These are phyloP conservation scores for Teratosphaeria destructans DNA, from an alignment of 2,329 filamentous ascomycete genomes.

Conservation along the genomic window DNA sequence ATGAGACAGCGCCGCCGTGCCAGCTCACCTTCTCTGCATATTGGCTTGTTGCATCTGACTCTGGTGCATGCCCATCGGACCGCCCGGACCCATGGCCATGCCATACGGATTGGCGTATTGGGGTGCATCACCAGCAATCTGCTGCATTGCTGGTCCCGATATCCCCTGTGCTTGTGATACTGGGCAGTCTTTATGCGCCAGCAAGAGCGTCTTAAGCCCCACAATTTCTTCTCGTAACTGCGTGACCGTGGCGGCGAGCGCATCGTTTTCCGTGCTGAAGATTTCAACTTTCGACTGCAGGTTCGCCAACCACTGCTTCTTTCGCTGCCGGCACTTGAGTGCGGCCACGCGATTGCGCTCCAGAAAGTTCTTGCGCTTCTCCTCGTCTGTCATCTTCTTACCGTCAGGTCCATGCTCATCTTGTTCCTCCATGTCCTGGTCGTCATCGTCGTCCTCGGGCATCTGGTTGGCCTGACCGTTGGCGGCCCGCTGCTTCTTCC, in stretches of 20 bases:
- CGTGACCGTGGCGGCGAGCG: constrained; percentile 70
- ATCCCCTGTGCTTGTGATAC: constrained; percentile 80
- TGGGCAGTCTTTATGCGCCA: constrained; percentile 93
- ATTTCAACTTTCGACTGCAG: constrained; percentile 90
- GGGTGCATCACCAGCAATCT: constrained; percentile 36
- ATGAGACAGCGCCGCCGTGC: background rate
- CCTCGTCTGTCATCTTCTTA: constrained; percentile 94
- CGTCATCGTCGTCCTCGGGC: constrained; percentile 46
- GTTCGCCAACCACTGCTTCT: constrained; percentile 97
- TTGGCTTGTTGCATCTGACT: constrained; percentile 22
- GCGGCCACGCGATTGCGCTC: constrained; percentile 83
- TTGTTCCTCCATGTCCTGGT: constrained; percentile 30
- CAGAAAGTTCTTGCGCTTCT: constrained; percentile 96
- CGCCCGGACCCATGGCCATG: constrained; percentile 30
- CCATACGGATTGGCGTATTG: constrained; percentile 39
- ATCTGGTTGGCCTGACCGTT: constrained; percentile 36
- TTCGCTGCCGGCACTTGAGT: constrained; percentile 90
- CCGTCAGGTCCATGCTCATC: constrained; percentile 39
- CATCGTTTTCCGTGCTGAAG: constrained; percentile 85
- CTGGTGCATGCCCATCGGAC: constrained; percentile 19
- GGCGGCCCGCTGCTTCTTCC: constrained; percentile 63
- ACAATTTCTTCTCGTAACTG: constrained; percentile 86
- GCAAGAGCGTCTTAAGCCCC: constrained; percentile 80
- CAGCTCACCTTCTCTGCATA: constrained; percentile 27
- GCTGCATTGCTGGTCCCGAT: constrained; percentile 39